Evolutionary conservation across 768 basidiomycete species (phyloP).

Genomic region (Cystobasidium onofrii): DNA sequence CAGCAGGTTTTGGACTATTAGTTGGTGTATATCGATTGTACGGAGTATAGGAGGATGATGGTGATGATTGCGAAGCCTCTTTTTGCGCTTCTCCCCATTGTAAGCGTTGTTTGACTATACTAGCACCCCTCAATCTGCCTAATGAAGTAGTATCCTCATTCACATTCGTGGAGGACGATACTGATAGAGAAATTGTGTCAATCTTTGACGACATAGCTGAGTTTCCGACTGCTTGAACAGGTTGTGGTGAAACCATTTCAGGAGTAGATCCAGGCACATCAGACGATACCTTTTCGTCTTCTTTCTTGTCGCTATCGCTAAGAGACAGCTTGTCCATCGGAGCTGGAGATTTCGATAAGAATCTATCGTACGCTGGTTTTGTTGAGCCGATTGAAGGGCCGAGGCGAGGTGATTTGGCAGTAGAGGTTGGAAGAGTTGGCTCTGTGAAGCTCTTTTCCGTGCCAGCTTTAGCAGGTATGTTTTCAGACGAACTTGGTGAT

Average conservation of each 20-base stretch:
- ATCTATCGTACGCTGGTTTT: background rate
- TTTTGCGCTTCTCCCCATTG: slow-evolving; percentile 32
- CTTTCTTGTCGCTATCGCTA: background rate
- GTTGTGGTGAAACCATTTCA: background rate
- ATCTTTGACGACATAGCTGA: background rate
- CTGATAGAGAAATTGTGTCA: background rate
- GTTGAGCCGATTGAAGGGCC: background rate
- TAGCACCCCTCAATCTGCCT: slow-evolving; percentile 15
- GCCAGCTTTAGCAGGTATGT: background rate
- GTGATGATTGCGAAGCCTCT: no score
- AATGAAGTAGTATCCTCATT: slow-evolving; percentile 15
- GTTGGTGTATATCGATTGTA: background rate
- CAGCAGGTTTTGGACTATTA: background rate
- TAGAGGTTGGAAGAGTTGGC: background rate
- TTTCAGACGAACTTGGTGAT: background rate
- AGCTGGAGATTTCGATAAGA: background rate
- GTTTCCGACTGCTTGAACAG: background rate
- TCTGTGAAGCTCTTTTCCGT: background rate
- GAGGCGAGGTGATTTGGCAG: background rate
- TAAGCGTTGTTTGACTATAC: slow-evolving; percentile 29
- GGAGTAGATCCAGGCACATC: background rate
- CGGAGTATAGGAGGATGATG: no score
- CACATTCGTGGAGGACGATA: background rate
- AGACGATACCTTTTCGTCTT: background rate
- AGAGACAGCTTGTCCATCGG: background rate